Base-by-base conservation (phyloP, 345 rosid genomes). In the Populus tremula region DNA sequence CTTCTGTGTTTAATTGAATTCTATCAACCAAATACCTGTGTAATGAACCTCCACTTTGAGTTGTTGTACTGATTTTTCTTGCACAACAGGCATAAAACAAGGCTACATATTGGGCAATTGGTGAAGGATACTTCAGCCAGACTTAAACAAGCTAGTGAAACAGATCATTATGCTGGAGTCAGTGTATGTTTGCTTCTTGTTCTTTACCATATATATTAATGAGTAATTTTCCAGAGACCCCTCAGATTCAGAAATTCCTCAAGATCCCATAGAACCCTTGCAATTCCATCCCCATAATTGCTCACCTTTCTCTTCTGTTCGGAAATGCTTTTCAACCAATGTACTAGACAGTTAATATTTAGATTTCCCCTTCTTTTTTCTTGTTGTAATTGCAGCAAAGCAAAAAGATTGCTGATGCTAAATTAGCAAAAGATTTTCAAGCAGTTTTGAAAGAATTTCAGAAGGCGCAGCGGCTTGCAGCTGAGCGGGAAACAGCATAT, bases 371-470 rank as follows among this genome's bases (percentile, higher is more conserved):
- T 41, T 78, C 12, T 41, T 65, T 53, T 31, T 77, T 75, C 18
- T 59, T 43, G 27, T 27, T 74, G 33, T 71, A n/a, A 71, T 50
- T 88, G 73, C 85, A 92, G 97, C 89, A 89, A 71, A 89, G 86
- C 89, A 93, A 96, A 89, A 96, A 93, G 89, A 88, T 96, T 63
- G 89, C 94, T 23, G 97, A 96, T 83, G 98, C 97, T 75, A 96
- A 96, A 86, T 97, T 96, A 81, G 99, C 98, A 20, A 96, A 94
- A 78, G 99, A 96, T 84, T 94, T 96, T 84, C 95, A 96, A 86
- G 87, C 91, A 31, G 97, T 96, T 80, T 80, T 96, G 85, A 92
- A 87, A 82, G 99, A 96, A 88, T 96, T 93, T 86, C 99, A 92
- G 86, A 96, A 96, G 86, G 97, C 98, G 70, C 98, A 96, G 69